These are phyloP conservation scores for Aspergillus sclerotiicarbonarius DNA, from an alignment of 495 filamentous ascomycete genomes.

Conservation along the genomic window DNA sequence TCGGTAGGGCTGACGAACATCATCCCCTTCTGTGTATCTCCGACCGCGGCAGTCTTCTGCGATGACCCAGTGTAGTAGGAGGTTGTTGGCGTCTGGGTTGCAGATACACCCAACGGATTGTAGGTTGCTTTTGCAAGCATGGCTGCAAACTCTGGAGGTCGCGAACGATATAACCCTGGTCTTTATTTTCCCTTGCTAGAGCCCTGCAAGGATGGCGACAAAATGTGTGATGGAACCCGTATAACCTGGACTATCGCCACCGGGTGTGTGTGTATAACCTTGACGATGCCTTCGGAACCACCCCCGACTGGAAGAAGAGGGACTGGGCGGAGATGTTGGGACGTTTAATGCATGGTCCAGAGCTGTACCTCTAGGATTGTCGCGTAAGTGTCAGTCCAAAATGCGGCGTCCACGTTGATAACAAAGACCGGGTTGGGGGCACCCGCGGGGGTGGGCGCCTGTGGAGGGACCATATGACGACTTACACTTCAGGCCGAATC, in stretches of 20 bases:
- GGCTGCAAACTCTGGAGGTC: conserved; percentile 28
- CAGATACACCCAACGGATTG: conserved; percentile 57
- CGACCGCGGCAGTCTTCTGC: conserved; percentile 52
- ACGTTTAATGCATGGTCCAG: conserved; percentile 20
- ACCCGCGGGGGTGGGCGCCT: neutral
- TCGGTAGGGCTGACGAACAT: conserved; percentile 84
- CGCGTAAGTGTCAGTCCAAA: conserved; percentile 1
- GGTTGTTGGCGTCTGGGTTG: conserved; percentile 52
- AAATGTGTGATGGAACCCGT: neutral
- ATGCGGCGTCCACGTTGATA: neutral
- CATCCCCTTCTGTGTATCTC: conserved; percentile 56
- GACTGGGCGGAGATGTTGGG: conserved; percentile 6
- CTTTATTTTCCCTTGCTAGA: neutral
- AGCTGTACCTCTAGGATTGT: neutral
- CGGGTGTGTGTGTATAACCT: neutral
- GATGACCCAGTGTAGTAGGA: conserved; percentile 49
- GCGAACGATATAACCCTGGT: neutral
- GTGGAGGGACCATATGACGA: neutral
- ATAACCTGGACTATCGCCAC: neutral
- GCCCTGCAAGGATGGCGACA: neutral
- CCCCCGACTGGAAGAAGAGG: conserved; percentile 5
- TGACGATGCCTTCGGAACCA: conserved; percentile 2
- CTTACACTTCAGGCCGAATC: neutral
- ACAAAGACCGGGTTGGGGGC: conserved; percentile 2
- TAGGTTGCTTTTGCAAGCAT: conserved; percentile 86